phyloP scores from a whole-genome alignment of 1,139 yeast species.

The Suhomyces ambrosiae region DNA sequence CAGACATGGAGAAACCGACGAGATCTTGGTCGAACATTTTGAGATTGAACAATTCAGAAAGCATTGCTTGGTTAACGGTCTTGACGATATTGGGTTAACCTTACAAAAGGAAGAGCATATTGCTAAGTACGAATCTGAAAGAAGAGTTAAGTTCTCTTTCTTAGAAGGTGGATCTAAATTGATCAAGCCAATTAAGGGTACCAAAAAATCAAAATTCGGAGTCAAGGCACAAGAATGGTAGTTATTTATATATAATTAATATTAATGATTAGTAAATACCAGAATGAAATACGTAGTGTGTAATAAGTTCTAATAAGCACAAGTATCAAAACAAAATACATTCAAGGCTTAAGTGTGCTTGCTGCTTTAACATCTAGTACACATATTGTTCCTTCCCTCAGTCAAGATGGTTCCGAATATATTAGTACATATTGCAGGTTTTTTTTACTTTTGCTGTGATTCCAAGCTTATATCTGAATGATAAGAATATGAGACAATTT shows the following conservation, averaged over 20 bases:
- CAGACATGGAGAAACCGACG: slow-evolving; percentile 62
- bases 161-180: slow-evolving; percentile 81
- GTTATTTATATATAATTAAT: slow-evolving; percentile 3
- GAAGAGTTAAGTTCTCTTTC: slow-evolving; percentile 83
- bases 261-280: too few species aligned
- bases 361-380: too few species aligned
- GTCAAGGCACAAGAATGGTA: slow-evolving; percentile 81
- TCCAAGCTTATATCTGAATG: too few species aligned
- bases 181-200: slow-evolving; percentile 65
- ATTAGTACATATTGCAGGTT: too few species aligned
- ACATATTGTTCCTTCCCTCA: too few species aligned
- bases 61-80: slow-evolving; percentile 90
- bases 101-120: slow-evolving; percentile 85
- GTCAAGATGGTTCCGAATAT: too few species aligned
- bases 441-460: too few species aligned
- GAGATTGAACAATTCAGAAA: slow-evolving; percentile 91
- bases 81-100: slow-evolving; percentile 96
- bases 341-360: too few species aligned
- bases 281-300: too few species aligned
- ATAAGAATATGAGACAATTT: too few species aligned
- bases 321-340: too few species aligned
- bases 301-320: too few species aligned
- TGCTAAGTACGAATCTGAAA: slow-evolving; percentile 66
- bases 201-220: slow-evolving; percentile 71
- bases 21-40: slow-evolving; percentile 76